Evolutionary conservation across 75 land plant species (phyloP).

Genomic region (Sequoia sempervirens): DNA sequence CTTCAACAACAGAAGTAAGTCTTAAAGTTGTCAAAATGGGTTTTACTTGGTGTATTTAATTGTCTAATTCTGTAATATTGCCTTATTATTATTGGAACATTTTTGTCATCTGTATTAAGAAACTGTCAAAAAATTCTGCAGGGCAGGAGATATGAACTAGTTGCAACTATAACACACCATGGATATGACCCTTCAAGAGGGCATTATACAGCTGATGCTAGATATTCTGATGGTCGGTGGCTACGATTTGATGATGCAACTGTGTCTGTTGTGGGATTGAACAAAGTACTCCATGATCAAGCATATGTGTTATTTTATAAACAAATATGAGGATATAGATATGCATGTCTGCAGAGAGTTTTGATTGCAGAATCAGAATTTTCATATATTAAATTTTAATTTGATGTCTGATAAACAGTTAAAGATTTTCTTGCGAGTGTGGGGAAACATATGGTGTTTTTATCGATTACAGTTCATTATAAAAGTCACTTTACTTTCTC

Average conservation of each 20-base stretch:
- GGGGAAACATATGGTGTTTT: neutral
- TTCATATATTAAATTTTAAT: neutral
- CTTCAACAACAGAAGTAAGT: slow-evolving; percentile 62
- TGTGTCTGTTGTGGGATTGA: slow-evolving; percentile 48
- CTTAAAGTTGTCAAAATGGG: neutral
- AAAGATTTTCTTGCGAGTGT: neutral
- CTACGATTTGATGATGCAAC: slow-evolving; percentile 76
- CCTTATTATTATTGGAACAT: neutral
- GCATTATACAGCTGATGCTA: slow-evolving; percentile 90
- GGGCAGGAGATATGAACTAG: slow-evolving; percentile 89
- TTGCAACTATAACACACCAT: slow-evolving; percentile 90
- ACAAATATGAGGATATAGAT: slow-evolving; percentile 28
- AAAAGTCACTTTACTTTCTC: neutral
- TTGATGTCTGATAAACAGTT: neutral
- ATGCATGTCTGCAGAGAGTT: neutral
- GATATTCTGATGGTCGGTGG: slow-evolving; percentile 66
- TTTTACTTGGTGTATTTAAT: neutral
- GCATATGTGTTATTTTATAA: slow-evolving; percentile 90
- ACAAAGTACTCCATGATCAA: slow-evolving; percentile 83
- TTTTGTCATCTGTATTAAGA: neutral
- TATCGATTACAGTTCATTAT: neutral
- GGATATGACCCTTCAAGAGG: slow-evolving; percentile 88
- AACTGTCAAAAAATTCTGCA: slow-evolving; percentile 14
- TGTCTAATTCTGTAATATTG: neutral
- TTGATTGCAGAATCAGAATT: neutral